Base-by-base conservation (phyloP, 2,329 filamentous ascomycete genomes). In the Colletotrichum chlorophyti region DNA sequence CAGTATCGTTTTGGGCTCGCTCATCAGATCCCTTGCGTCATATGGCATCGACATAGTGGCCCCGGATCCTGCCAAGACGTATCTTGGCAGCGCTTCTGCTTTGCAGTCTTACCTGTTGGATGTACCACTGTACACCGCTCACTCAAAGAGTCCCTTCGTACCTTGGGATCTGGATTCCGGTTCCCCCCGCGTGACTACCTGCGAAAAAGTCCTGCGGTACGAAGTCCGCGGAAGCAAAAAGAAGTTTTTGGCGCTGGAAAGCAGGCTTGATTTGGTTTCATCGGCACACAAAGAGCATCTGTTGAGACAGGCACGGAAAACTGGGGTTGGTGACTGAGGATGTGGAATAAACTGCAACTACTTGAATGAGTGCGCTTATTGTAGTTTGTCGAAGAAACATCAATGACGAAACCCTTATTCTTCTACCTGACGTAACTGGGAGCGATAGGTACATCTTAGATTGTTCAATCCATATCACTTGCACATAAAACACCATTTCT, bases 1-100 rank as follows among this genome's bases (percentile, higher is more conserved):
- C 57, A 60, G 57, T 32, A 50, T 60, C 15, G 37, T 60, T 7
- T 15, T 60, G 4, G 57, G 57, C 1, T 60, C 57, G 2, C 51
- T 60, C n/a, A 60, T 60, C 14, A 29, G 11, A 10, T 60, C 57
- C 11, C 45, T 60, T 15, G 45, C 57, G 0, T 31, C 38, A 3
- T 43, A 50, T 4, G n/a, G 15, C 0, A 9, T 60, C 17, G 57
- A 60, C 14, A 37, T 60, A n/a, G 40, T 45, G 2, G 51, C 43
- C 0, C 10, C 31, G 26, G 43, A 45, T 1, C 51, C 51, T 4
- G 43, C 32, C 21, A 23, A 40, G 11, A 51, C 43, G 1, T 60
- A 55, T 38, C 38, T 43, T n/a, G 57, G 51, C 2, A 55, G 51
- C 23, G 51, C 38, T 3, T 45, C 51, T 10, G 19, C 46, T 5